A percentile compares a stretch with the other conserved stretches of the same genome.
phyloP scores from a whole-genome alignment of 345 rosid species.

The Nasturtium officinale region DNA sequence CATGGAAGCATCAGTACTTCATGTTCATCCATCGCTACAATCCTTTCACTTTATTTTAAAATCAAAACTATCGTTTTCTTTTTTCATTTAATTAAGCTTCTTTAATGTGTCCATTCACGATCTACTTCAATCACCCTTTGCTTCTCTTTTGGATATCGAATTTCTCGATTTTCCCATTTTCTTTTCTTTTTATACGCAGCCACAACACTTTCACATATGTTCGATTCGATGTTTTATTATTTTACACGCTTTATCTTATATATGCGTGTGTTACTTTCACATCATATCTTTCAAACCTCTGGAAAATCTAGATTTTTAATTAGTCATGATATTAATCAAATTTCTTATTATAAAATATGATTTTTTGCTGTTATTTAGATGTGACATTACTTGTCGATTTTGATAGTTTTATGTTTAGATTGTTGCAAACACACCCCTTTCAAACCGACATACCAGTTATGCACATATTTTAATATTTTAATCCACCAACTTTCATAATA shows the following conservation, averaged over 20 bases:
- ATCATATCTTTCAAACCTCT: not conserved
- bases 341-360: not conserved
- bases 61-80: not conserved
- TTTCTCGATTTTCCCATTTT: constrained; percentile 38
- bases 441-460: not conserved
- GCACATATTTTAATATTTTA: not conserved
- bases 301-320: not conserved
- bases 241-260: constrained; percentile 9
- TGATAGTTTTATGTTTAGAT: not conserved
- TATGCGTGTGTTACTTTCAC: not conserved
- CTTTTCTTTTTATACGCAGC: constrained; percentile 31
- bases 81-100: constrained; percentile 25
- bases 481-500: not conserved
- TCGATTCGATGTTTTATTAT: constrained; percentile 23
- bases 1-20: constrained; percentile 44
- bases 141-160: constrained; percentile 47
- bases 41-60: constrained; percentile 42
- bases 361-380: not conserved
- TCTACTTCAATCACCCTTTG: constrained; percentile 40
- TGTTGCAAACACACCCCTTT: not conserved
- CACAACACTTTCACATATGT: constrained; percentile 25
- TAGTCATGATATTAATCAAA: not conserved
- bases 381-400: not conserved
- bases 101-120: constrained; percentile 44
- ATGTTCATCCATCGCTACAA: constrained; percentile 42